These are phyloP conservation scores for Tricholoma flavovirens DNA, from an alignment of 768 basidiomycete species.

Conservation along the genomic window DNA sequence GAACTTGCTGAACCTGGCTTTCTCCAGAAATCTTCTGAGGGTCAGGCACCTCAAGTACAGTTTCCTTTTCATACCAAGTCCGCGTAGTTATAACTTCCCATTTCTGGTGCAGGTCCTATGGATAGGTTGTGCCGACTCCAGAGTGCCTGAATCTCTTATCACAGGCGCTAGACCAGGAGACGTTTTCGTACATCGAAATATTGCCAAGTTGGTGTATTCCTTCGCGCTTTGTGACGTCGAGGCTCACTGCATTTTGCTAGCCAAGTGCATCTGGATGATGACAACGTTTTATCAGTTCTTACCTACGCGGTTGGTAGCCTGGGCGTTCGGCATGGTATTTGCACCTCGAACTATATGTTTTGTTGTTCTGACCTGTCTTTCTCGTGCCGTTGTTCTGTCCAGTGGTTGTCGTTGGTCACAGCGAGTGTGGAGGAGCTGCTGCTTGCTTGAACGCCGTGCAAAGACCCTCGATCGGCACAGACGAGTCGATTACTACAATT, in stretches of 20 bases:
- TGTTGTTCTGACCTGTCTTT: conserved; percentile 26
- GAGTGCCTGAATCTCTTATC: conserved; percentile 76
- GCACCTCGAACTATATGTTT: conserved; percentile 18
- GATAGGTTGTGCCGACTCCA: conserved; percentile 82
- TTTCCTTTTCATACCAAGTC: conserved; percentile 5
- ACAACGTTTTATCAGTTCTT: conserved; percentile 65
- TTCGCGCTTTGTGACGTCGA: neutral
- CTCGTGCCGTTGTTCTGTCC: conserved; percentile 13
- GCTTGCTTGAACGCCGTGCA: conserved; percentile 47
- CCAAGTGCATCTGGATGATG: conserved; percentile 70
- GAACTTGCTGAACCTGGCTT: conserved; percentile 52
- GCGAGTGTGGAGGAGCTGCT: conserved; percentile 71
- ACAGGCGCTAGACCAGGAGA: conserved; percentile 69
- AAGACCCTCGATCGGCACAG: conserved; percentile 24
- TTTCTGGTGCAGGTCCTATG: conserved; percentile 52
- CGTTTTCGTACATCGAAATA: conserved; percentile 80
- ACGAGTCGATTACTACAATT: conserved; percentile 28
- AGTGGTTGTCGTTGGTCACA: conserved; percentile 84
- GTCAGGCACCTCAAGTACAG: conserved; percentile 64
- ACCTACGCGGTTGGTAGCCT: conserved; percentile 66
- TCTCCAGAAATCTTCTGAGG: conserved; percentile 53
- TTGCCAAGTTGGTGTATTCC: conserved; percentile 64
- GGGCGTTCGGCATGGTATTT: conserved; percentile 71
- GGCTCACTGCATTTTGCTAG: conserved; percentile 27
- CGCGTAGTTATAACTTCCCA: conserved; percentile 6